A percentile compares a stretch with the other conserved stretches of the same genome.
Evolutionary conservation across 345 rosid genomes (phyloP).

Genomic region (Draba incana): DNA sequence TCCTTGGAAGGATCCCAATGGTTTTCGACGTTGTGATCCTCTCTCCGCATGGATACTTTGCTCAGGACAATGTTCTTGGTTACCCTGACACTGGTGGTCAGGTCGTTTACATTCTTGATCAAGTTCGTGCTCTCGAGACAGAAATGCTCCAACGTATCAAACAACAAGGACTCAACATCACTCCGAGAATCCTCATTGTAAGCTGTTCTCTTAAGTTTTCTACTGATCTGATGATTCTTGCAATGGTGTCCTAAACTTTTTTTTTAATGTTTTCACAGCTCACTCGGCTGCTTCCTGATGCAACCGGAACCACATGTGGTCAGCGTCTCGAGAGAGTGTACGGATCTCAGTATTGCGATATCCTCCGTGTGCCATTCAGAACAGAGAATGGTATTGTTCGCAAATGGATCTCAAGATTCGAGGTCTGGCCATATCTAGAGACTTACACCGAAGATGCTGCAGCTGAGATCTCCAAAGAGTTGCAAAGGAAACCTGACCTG

Average conservation of each 20-base stretch:
- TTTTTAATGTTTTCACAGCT: slow-evolving; percentile 46
- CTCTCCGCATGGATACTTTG: slow-evolving; percentile 93
- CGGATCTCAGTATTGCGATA: slow-evolving; percentile 74
- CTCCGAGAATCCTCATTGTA: slow-evolving; percentile 86
- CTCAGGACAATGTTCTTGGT: slow-evolving; percentile 90
- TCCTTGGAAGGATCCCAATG: slow-evolving; percentile 85
- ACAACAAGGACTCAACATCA: slow-evolving; percentile 82
- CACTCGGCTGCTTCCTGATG: slow-evolving; percentile 84
- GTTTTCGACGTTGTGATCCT: slow-evolving; percentile 85
- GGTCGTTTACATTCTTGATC: slow-evolving; percentile 94
- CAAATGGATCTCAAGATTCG: slow-evolving; percentile 85
- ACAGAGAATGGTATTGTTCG: slow-evolving; percentile 73
- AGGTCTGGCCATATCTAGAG: slow-evolving; percentile 94
- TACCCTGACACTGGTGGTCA: slow-evolving; percentile 98
- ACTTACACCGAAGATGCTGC: slow-evolving; percentile 89
- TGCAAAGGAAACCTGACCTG: slow-evolving; percentile 84
- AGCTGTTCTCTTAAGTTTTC: slow-evolving; percentile 21
- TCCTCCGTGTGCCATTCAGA: slow-evolving; percentile 82
- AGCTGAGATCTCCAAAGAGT: slow-evolving; percentile 64
- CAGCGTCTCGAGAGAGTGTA: slow-evolving; percentile 84
- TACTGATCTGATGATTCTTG: not conserved
- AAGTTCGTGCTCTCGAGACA: slow-evolving; percentile 86
- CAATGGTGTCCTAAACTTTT: not conserved
- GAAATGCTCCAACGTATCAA: slow-evolving; percentile 84
- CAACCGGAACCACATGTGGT: slow-evolving; percentile 84